These are phyloP conservation scores for Candida buenavistaensis DNA, from an alignment of 1,139 yeast genomes.

Conservation along the genomic window DNA sequence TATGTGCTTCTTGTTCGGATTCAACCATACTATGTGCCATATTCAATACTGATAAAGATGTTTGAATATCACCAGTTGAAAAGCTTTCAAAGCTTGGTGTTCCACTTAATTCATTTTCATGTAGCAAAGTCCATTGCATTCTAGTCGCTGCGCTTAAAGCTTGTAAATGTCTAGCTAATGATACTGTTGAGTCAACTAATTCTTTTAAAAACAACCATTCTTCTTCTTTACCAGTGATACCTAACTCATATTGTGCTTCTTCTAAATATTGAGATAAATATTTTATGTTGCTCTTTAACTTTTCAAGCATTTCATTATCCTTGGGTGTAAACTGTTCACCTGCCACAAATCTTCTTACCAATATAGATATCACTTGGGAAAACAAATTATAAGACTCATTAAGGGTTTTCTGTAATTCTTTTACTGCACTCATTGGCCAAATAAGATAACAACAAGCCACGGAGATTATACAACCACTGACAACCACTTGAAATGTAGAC, in stretches of 20 bases:
- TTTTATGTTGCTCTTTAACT: conserved; percentile 41
- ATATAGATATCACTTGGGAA: conserved; percentile 50
- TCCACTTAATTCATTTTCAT: conserved; percentile 12
- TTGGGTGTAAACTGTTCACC: conserved; percentile 46
- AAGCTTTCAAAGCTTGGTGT: conserved; percentile 11
- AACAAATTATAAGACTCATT: conserved; percentile 56
- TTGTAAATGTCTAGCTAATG: conserved; percentile 58
- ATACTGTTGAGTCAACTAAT: conserved; percentile 53
- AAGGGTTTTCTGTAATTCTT: conserved; percentile 43
- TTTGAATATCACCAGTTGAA: conserved; percentile 12
- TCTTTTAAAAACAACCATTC: conserved; percentile 49
- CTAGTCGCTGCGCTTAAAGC: conserved; percentile 70
- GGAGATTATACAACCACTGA: conserved; percentile 61
- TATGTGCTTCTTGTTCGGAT: conserved; percentile 8
- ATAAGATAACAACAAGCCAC: conserved; percentile 57
- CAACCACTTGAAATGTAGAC: conserved; percentile 60
- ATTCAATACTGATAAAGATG: conserved; percentile 22
- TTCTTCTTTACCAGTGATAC: conserved; percentile 51
- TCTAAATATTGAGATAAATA: conserved; percentile 46
- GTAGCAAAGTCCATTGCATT: conserved; percentile 59
- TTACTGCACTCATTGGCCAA: conserved; percentile 65
- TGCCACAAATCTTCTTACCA: conserved; percentile 54
- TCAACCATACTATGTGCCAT: conserved; percentile 36
- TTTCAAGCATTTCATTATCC: conserved; percentile 35
- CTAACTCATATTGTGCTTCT: conserved; percentile 65